Evolutionary conservation across 2,329 filamentous ascomycete species (phyloP).

Genomic region (Coniochaeta hoffmannii): DNA sequence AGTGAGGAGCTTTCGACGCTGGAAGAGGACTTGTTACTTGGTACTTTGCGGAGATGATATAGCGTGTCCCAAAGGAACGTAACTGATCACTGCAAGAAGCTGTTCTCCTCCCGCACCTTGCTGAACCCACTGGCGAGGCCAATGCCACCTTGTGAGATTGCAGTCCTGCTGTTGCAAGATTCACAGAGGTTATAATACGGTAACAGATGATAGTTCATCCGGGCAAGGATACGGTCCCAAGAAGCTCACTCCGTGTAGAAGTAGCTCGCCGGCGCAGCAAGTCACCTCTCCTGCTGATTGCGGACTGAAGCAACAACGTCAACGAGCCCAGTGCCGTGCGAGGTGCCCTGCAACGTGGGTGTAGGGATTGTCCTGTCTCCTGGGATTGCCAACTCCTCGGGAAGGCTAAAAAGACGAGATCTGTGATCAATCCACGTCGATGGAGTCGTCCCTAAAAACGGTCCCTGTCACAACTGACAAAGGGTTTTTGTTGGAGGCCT

Average conservation of each 20-base stretch:
- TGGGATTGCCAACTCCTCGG: not conserved
- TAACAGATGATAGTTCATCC: too few relatives aligned
- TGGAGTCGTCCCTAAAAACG: not conserved
- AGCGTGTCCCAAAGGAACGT: not conserved
- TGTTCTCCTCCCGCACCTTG: not conserved
- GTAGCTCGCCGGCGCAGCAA: not conserved
- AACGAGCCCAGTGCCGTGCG: not conserved
- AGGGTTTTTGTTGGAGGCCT: not conserved
- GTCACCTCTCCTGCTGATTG: not conserved
- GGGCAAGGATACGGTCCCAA: not conserved
- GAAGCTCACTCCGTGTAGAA: too few relatives aligned
- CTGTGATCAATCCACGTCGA: not conserved
- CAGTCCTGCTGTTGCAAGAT: too few relatives aligned
- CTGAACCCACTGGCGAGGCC: not conserved
- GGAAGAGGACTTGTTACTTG: too few relatives aligned
- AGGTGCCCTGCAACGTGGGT: not conserved
- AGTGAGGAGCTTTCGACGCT: too few relatives aligned
- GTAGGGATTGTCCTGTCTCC: not conserved
- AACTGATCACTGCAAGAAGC: not conserved
- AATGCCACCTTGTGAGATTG: not conserved
- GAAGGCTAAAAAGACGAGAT: conserved; percentile 1
- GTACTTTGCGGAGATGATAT: not conserved
- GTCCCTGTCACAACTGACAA: too few relatives aligned
- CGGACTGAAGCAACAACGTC: not conserved
- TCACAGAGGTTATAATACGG: not conserved